Evolutionary conservation across 306 rosid genomes (phyloP).

Genomic region (Castanopsis chinensis): DNA sequence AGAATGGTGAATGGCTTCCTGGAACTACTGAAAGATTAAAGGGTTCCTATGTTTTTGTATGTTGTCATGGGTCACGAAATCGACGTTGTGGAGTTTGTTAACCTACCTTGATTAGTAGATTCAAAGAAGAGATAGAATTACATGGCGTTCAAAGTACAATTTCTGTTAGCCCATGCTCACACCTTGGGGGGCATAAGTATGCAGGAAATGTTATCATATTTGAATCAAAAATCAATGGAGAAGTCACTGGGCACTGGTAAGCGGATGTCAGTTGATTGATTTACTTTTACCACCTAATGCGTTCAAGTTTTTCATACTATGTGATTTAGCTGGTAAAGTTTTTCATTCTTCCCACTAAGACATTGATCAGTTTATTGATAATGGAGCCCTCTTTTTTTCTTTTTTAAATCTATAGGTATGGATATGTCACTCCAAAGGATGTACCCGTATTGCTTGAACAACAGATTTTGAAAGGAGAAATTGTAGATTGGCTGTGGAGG

Average conservation of each 20-base stretch:
- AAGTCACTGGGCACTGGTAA: slow-evolving; percentile 87
- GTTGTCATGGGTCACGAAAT: slow-evolving; percentile 87
- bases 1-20: slow-evolving; percentile 86
- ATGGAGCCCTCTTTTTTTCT: not conserved
- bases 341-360: not conserved
- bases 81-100: slow-evolving; percentile 95
- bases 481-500: slow-evolving; percentile 80
- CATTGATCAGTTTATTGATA: slow-evolving; percentile 4
- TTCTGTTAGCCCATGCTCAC: slow-evolving; percentile 92
- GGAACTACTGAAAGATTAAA: slow-evolving; percentile 75
- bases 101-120: slow-evolving; percentile 71
- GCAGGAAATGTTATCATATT: slow-evolving; percentile 87
- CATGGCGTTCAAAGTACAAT: slow-evolving; percentile 72
- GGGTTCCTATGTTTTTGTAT: slow-evolving; percentile 75
- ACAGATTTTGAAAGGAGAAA: slow-evolving; percentile 71
- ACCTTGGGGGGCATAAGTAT: slow-evolving; percentile 82
- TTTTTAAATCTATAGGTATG: slow-evolving; percentile 58
- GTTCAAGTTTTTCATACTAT: not conserved
- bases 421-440: slow-evolving; percentile 88
- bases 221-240: slow-evolving; percentile 52
- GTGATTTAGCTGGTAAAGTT: not conserved
- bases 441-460: slow-evolving; percentile 71
- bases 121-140: slow-evolving; percentile 70
- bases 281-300: not conserved
- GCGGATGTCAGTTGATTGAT: slow-evolving; percentile 13